Percentiles rank a stretch among this genome's conserved stretches.
Conservation (phyloP, 2,329 filamentous ascomycete species). For the Fusarium tanahbumbuense region DNA sequence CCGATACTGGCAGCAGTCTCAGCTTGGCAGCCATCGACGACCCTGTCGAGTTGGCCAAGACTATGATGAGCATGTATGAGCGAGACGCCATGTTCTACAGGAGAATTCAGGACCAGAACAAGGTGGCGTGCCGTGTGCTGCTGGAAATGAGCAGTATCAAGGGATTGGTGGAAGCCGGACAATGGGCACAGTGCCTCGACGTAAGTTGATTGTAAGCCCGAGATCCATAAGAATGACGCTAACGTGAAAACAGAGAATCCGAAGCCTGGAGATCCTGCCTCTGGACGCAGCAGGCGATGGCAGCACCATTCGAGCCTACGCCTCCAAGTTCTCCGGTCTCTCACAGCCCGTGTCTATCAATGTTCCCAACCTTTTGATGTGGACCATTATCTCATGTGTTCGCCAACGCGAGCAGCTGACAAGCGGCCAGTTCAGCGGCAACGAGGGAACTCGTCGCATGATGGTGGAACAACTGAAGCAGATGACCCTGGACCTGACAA, state of each 20-base stretch:
- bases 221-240: slow-evolving; percentile 13
- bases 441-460: slow-evolving; percentile 70
- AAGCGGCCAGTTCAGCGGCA: slow-evolving; percentile 78
- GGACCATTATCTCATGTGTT: slow-evolving; percentile 89
- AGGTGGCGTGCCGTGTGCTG: slow-evolving; percentile 66
- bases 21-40: slow-evolving; percentile 70
- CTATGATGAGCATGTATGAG: slow-evolving; percentile 73
- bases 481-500: slow-evolving; percentile 89
- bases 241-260: slow-evolving; percentile 71
- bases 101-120: slow-evolving; percentile 67
- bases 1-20: slow-evolving; percentile 65
- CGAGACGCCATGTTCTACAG: slow-evolving; percentile 70
- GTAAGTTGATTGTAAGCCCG: slow-evolving; percentile 56
- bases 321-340: slow-evolving; percentile 82
- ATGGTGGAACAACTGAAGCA: slow-evolving; percentile 79
- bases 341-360: slow-evolving; percentile 87
- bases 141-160: slow-evolving; percentile 72
- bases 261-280: slow-evolving; percentile 80
- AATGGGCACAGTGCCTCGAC: slow-evolving; percentile 69
- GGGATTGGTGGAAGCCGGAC: slow-evolving; percentile 63
- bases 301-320: slow-evolving; percentile 80
- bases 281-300: slow-evolving; percentile 80
- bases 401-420: slow-evolving; percentile 79
- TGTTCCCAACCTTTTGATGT: slow-evolving; percentile 90
- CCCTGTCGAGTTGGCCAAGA: slow-evolving; percentile 68